Conservation (phyloP, 306 rosid species). For the Senna tora region DNA sequence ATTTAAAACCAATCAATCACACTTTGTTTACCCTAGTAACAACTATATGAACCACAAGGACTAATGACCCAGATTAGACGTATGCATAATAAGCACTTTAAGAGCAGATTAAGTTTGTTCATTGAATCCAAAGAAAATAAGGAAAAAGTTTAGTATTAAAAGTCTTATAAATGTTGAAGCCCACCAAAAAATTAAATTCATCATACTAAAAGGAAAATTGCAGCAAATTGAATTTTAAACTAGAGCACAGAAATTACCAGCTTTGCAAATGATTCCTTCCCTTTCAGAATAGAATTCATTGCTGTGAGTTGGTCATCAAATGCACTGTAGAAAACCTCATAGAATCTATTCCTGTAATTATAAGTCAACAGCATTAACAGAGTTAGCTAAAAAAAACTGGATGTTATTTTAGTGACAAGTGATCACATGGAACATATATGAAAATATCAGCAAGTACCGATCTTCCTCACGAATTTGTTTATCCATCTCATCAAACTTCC, state of each 20-base stretch:
- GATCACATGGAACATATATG: conserved; percentile 23
- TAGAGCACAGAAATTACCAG: conserved; percentile 62
- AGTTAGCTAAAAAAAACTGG: conserved; percentile 32
- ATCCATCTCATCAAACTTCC: conserved; percentile 92
- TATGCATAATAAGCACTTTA: conserved; percentile 13
- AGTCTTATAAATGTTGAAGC: background rate
- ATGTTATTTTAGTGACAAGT: conserved; percentile 38
- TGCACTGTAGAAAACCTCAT: conserved; percentile 74
- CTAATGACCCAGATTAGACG: conserved; percentile 25
- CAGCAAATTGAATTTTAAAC: conserved; percentile 36
- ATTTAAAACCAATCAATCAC: conserved; percentile 21
- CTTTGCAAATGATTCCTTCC: conserved; percentile 79
- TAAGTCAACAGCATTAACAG: conserved; percentile 17
- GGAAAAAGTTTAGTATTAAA: conserved; percentile 4
- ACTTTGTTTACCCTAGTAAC: conserved; percentile 16
- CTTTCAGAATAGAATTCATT: conserved; percentile 84
- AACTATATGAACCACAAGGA: background rate
- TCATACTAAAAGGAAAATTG: conserved; percentile 13
- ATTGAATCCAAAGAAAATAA: conserved; percentile 15
- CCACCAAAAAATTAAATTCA: background rate
- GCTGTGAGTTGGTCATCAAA: conserved; percentile 86
- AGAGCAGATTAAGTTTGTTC: conserved; percentile 13
- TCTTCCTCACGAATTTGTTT: conserved; percentile 63
- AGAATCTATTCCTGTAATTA: conserved; percentile 65
- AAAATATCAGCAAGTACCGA: conserved; percentile 56